Evolutionary conservation across 495 filamentous ascomycete genomes (phyloP).

Genomic region (Lentithecium fluviatile): DNA sequence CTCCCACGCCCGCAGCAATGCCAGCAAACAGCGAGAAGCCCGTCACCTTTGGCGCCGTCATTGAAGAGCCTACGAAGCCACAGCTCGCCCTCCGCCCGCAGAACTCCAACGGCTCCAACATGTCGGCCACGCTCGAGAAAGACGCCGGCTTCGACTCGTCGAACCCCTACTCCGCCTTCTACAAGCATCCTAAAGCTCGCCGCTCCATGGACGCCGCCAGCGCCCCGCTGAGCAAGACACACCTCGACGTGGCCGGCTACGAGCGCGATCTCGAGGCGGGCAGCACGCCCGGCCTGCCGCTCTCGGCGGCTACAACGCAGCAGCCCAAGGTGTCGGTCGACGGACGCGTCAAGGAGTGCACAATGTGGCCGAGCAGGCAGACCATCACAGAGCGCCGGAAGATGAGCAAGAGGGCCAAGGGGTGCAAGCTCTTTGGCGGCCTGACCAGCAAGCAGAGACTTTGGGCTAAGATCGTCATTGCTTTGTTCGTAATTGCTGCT

Average conservation of each 20-base stretch:
- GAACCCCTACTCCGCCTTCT: conserved; percentile 59
- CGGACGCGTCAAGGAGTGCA: conserved; percentile 43
- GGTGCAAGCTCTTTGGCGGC: conserved; percentile 47
- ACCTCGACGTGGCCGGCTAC: conserved; percentile 33
- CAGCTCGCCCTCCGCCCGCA: conserved; percentile 18
- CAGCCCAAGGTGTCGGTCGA: conserved; percentile 40
- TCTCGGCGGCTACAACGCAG: conserved; percentile 29
- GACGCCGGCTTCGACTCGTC: conserved; percentile 21
- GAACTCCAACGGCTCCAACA: conserved; percentile 23
- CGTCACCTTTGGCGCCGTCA: conserved; percentile 33
- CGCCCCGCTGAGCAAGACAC: conserved; percentile 45
- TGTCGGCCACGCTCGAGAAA: conserved; percentile 19
- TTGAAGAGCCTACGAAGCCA: conserved; percentile 2
- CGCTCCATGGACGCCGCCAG: conserved; percentile 50
- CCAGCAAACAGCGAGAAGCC: conserved; percentile 28
- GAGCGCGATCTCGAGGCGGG: conserved; percentile 42
- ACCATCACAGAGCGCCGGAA: conserved; percentile 39
- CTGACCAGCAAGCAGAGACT: conserved; percentile 54
- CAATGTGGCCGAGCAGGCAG: conserved; percentile 47
- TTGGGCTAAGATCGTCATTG: conserved; percentile 54
- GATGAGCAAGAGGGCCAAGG: conserved; percentile 34
- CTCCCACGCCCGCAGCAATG: conserved; percentile 9
- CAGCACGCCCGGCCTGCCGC: conserved; percentile 13
- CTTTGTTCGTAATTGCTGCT: conserved; percentile 55
- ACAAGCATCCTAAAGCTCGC: conserved; percentile 53